Conservation (phyloP, 108 stramenopile species). For the Fragilariopsis cylindrus region DNA sequence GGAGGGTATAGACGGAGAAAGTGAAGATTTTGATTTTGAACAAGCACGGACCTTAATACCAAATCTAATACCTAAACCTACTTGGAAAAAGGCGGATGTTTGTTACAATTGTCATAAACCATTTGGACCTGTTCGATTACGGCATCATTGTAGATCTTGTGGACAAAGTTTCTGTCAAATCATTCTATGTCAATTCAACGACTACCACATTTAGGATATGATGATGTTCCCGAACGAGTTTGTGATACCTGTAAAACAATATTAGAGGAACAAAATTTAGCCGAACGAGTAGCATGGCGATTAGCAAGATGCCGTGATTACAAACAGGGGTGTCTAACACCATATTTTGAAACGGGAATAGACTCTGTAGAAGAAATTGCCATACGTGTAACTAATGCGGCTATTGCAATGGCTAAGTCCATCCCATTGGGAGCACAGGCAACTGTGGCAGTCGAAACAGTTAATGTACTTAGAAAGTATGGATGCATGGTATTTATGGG, state of each 20-base stretch:
- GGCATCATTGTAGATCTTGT: conserved; percentile 93
- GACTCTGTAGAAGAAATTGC: conserved; percentile 80
- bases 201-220: conserved; percentile 85
- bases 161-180: conserved; percentile 81
- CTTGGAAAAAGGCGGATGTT: conserved; percentile 64
- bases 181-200: conserved; percentile 61
- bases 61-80: conserved; percentile 55
- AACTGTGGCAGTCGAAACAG: conserved; percentile 86
- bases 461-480: conserved; percentile 90
- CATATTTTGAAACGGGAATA: conserved; percentile 83
- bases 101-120: conserved; percentile 66
- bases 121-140: conserved; percentile 84
- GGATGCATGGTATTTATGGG: conserved; percentile 92
- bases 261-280: conserved; percentile 73
- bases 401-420: conserved; percentile 69
- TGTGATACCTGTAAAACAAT: conserved; percentile 75
- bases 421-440: conserved; percentile 90
- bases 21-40: conserved; percentile 52
- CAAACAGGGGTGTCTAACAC: conserved; percentile 49
- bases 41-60: conserved; percentile 73
- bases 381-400: conserved; percentile 62
- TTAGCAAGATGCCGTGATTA: conserved; percentile 81
- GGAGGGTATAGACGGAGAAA: neutral
- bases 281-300: conserved; percentile 87
- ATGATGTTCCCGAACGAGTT: conserved; percentile 82